Percentiles rank a stretch among this genome's conserved stretches.
phyloP scores from a whole-genome alignment of 208 protist species.

The Acanthamoeba triangularis region DNA sequence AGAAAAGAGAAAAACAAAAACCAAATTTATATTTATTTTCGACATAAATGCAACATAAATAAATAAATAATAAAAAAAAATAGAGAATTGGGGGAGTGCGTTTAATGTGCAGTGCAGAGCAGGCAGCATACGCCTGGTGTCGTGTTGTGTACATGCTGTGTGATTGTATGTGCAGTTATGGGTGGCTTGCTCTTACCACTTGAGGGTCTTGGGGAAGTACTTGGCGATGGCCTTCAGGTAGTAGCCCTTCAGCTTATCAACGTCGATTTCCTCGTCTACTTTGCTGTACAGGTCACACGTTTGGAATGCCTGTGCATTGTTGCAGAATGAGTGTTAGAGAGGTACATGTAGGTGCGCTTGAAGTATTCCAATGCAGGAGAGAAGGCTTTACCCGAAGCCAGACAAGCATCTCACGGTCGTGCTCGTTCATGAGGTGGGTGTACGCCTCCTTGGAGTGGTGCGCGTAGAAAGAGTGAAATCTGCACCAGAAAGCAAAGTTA shows the following conservation, averaged over 20 bases:
- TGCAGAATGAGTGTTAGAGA: background rate
- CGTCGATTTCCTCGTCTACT: constrained; percentile 76
- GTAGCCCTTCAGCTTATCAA: constrained; percentile 86
- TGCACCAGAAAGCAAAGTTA: background rate
- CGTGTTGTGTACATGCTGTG: too few relatives aligned
- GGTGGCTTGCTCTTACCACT: constrained; percentile 72
- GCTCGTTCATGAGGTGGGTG: constrained; percentile 79
- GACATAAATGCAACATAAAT: too few relatives aligned
- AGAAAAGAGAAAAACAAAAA: too few relatives aligned
- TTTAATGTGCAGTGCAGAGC: too few relatives aligned
- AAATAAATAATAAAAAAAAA: too few relatives aligned
- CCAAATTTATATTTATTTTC: too few relatives aligned
- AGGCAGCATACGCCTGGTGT: too few relatives aligned
- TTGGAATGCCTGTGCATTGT: constrained; percentile 77
- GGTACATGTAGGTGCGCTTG: background rate
- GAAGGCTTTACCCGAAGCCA: constrained; percentile 86
- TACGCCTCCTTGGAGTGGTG: constrained; percentile 87
- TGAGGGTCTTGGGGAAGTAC: constrained; percentile 85
- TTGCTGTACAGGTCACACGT: constrained; percentile 91
- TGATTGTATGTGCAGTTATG: too few relatives aligned
- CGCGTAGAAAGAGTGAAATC: constrained; percentile 90
- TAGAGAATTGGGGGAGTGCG: too few relatives aligned
- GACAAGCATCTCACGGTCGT: constrained; percentile 82
- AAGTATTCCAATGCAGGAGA: background rate
- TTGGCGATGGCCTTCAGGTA: constrained; percentile 88